Conservation (phyloP, 129 eudicot genomes). For the Glebionis coronaria region DNA sequence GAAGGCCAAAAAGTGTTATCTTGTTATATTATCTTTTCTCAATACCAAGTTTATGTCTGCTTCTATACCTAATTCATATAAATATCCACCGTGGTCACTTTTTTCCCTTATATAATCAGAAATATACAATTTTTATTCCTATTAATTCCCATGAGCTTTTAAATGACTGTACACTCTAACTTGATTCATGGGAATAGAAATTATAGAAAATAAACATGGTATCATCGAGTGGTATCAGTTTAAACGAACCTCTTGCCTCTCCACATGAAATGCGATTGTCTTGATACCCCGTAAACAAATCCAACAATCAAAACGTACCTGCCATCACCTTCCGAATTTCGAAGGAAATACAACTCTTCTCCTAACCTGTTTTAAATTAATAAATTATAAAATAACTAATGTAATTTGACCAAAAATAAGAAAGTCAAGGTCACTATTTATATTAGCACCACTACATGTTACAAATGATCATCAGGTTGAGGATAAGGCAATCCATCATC, state of each 20-base stretch:
- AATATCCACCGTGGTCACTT: slow-evolving; percentile 85
- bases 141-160: slow-evolving; percentile 76
- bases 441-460: too few species aligned
- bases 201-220: slow-evolving; percentile 52
- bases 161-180: too few species aligned
- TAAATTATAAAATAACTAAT: neutral
- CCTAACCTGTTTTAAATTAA: slow-evolving; percentile 54
- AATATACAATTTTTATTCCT: slow-evolving; percentile 82
- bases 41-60: too few species aligned
- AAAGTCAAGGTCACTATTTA: too few species aligned
- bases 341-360: slow-evolving; percentile 76
- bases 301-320: slow-evolving; percentile 98
- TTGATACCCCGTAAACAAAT: too few species aligned
- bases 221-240: slow-evolving; percentile 28
- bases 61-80: too few species aligned
- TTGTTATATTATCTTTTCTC: too few species aligned
- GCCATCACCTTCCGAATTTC: slow-evolving; percentile 92
- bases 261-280: slow-evolving; percentile 93
- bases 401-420: neutral
- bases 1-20: slow-evolving; percentile 82
- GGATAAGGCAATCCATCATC: too few species aligned
- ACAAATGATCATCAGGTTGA: too few species aligned
- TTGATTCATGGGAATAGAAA: too few species aligned
- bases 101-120: too few species aligned
- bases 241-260: slow-evolving; percentile 84